Percentiles rank a stretch among this genome's conserved stretches.
Evolutionary conservation across 2,329 filamentous ascomycete genomes (phyloP).

Genomic region (Neofusicoccum kwambonambiense): DNA sequence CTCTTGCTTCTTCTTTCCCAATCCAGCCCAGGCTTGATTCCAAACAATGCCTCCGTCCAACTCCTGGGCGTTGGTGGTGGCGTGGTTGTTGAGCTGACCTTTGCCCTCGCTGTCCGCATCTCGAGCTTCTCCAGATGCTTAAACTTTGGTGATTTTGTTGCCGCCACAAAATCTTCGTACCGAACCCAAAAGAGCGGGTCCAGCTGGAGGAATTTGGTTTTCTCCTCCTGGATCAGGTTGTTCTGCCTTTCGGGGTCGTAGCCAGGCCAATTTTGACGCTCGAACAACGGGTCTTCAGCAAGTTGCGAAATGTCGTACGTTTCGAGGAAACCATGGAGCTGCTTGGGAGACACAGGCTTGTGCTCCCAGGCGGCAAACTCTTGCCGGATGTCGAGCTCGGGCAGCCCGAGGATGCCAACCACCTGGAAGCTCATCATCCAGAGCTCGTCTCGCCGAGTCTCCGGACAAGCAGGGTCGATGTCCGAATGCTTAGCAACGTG

Average conservation of each 20-base stretch:
- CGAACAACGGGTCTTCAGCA: slow-evolving; percentile 39
- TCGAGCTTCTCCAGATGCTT: slow-evolving; percentile 12
- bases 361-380: slow-evolving; percentile 34
- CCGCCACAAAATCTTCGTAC: slow-evolving; percentile 21
- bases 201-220: slow-evolving; percentile 21
- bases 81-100: slow-evolving; percentile 8
- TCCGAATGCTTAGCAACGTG: slow-evolving; percentile 34
- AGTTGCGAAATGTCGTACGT: slow-evolving; percentile 39
- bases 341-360: slow-evolving; percentile 32
- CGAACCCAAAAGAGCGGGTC: slow-evolving; percentile 22
- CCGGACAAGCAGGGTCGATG: slow-evolving; percentile 22
- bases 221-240: slow-evolving; percentile 15
- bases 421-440: slow-evolving; percentile 41
- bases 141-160: background rate
- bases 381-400: slow-evolving; percentile 37
- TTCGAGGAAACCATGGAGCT: slow-evolving; percentile 36
- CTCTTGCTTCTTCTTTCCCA: slow-evolving; percentile 12
- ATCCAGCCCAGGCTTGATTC: slow-evolving; percentile 18
- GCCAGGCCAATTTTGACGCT: slow-evolving; percentile 37
- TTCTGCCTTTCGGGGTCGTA: slow-evolving; percentile 30
- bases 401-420: slow-evolving; percentile 41
- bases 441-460: slow-evolving; percentile 24
- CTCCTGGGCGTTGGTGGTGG: slow-evolving; percentile 17
- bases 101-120: slow-evolving; percentile 16
- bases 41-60: slow-evolving; percentile 18